Evolutionary conservation across 1,284 basidiomycete genomes (phyloP), one percentile per base, ranked within the genome.

Genomic region (Ustilago sp.): DNA sequence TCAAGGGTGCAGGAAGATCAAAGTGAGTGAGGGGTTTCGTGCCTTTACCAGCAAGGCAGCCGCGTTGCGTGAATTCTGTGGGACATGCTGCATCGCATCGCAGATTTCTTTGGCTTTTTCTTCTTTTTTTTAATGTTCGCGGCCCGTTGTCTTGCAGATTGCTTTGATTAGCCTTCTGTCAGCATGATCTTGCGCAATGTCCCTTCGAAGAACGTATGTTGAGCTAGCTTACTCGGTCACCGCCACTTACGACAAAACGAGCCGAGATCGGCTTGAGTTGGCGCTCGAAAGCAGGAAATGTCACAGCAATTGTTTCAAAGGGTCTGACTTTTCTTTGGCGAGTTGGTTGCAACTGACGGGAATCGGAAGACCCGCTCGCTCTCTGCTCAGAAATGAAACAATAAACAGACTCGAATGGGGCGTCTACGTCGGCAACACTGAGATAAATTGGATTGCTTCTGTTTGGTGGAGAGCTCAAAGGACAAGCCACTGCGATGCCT

Each of bases 1-100:
- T 19, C 52, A 54, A 54, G 39, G 38, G 54, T 56, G 38, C 54
- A 56, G 54, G 31, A 28, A 19, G n/a, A 31, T 41, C 15, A 15
- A 7, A 45, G 7, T 45, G 19, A 15, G 43, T 11, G 43, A 53
- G 35, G 45, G 32, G 45, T 19, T 11, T 35, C 32, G 34, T 50
- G 48, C 56, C 32, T 31, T 48, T 50, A 11, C 15, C 41, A 31
- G 48, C 36, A 60, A 52, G 59, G 59, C 19, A 38, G 31, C 12
- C 6, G 48, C 58, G 58, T 48, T 60, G 34, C 59, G 48, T 52
- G 50, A 59, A 59, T 59, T 60, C 38, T n/a, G 45, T n/a, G 39
- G 36, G 28, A 39, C 48, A 50, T 13, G 28, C 28, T 50, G 48
- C 48, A 50, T 50, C 3, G 28, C 48, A 28, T 13, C 8, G 31